Evolutionary conservation across 73 alveolate species (phyloP).

Genomic region (Paramecium biaurelia): DNA sequence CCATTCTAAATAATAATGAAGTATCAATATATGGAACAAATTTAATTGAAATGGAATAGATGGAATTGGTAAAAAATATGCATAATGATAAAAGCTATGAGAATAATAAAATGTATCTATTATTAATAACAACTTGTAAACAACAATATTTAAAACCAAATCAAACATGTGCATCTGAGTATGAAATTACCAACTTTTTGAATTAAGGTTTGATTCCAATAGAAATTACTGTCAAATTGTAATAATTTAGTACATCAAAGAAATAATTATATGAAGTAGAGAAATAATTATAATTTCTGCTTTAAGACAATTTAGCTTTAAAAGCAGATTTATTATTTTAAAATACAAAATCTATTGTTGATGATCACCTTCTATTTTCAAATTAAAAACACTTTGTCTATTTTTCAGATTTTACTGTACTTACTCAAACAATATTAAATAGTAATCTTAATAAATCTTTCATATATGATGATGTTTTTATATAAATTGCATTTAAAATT

Average conservation of each 20-base stretch:
- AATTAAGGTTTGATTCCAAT: background rate
- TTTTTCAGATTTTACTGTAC: background rate
- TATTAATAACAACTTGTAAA: background rate
- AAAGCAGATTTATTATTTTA: background rate
- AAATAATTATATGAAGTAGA: background rate
- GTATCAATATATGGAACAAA: background rate
- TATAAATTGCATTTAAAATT: background rate
- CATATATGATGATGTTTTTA: background rate
- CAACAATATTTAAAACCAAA: background rate
- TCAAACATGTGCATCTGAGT: background rate
- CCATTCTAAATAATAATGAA: background rate
- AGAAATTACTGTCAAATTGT: background rate
- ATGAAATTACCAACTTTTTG: background rate
- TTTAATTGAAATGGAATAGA: background rate
- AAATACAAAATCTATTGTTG: background rate
- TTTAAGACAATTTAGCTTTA: background rate
- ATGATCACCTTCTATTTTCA: background rate
- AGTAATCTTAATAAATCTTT: background rate
- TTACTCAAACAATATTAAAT: background rate
- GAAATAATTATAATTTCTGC: background rate
- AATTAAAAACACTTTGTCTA: background rate
- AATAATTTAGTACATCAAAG: background rate
- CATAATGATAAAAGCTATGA: background rate
- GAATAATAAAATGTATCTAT: background rate
- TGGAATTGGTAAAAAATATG: slow-evolving; percentile 5